Base-by-base conservation (phyloP, 2,329 filamentous ascomycete species). In the Aureobasidium mangrovei region DNA sequence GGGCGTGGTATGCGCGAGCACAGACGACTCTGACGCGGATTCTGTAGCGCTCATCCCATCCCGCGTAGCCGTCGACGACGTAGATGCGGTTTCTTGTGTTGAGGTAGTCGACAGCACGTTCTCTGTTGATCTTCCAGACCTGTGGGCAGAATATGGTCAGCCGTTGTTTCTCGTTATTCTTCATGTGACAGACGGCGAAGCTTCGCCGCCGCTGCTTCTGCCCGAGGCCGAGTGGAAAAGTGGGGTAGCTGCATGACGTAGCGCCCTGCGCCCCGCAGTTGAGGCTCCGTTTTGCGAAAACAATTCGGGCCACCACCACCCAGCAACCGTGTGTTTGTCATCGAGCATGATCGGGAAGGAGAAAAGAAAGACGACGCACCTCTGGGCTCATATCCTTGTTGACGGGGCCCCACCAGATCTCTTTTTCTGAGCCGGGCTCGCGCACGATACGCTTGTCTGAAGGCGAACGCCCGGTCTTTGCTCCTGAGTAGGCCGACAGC, bases 51-150 rank as follows among this genome's bases (percentile, higher is more conserved):
- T 94, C 86, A 66, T 98, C 93, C 93, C 93, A 98, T 72, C 93
- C 93, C 63, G 93, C 93, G 70, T 85, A 98, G 61, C 93, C 93
- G 72, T 98, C 93, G 62, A 98, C 81, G 62, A 98, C 93, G 74
- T 98, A 98, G 77, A 98, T 97, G 69, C 93, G 89, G 72, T 94
- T 95, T 67, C 93, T 83, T 61, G 93, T 98, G 83, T 98, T 98
- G 65, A 98, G 84, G 78, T 98, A 98, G 77, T 98, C 93, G 72
- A 98, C 83, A 58, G 93, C 93, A 78, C 93, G 91, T 74, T 98
- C 93, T 65, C 93, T 85, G 84, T 98, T 98, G 78, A 98, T 98
- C 69, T 90, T 89, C 93, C 93, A 98, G 72, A 97, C 91, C 93
- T 98, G 56, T 18, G 46, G 41, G 12, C 39, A 5, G 33, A 29